These are phyloP conservation scores for Seminavis robusta DNA, from an alignment of 108 stramenopile species.

Conservation along the genomic window DNA sequence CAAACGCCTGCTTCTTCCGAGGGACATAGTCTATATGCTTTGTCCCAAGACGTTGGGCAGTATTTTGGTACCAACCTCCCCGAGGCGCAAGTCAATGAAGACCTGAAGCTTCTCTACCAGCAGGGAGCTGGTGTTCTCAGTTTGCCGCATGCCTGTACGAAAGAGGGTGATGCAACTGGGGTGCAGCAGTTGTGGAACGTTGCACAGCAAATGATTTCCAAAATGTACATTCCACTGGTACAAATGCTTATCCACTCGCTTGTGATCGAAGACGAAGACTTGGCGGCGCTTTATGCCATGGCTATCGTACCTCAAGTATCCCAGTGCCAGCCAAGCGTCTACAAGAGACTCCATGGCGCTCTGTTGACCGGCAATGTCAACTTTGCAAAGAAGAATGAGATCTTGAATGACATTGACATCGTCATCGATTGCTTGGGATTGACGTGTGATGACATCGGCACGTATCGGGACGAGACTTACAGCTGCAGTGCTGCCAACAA, in stretches of 20 bases:
- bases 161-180: conserved; percentile 26
- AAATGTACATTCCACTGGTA: conserved; percentile 67
- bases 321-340: conserved; percentile 67
- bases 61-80: conserved; percentile 31
- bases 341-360: conserved; percentile 55
- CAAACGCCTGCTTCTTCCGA: conserved; percentile 45
- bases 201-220: conserved; percentile 46
- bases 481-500: too few species aligned
- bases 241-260: conserved; percentile 65
- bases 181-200: conserved; percentile 49
- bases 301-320: conserved; percentile 76
- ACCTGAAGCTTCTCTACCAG: conserved; percentile 60
- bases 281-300: conserved; percentile 42
- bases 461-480: too few species aligned
- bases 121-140: conserved; percentile 31
- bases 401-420: conserved; percentile 46
- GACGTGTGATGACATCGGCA: conserved; percentile 68
- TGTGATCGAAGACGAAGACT: conserved; percentile 42
- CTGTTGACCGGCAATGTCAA: conserved; percentile 40
- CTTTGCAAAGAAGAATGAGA: conserved; percentile 42
- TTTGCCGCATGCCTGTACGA: conserved; percentile 36
- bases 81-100: conserved; percentile 52
- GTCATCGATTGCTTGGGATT: conserved; percentile 76
- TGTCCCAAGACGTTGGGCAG: conserved; percentile 46
- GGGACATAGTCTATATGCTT: conserved; percentile 68